Percentiles rank a stretch among this genome's conserved stretches.
phyloP scores from a whole-genome alignment of 1,284 basidiomycete genomes.

The Puccinia hordei region DNA sequence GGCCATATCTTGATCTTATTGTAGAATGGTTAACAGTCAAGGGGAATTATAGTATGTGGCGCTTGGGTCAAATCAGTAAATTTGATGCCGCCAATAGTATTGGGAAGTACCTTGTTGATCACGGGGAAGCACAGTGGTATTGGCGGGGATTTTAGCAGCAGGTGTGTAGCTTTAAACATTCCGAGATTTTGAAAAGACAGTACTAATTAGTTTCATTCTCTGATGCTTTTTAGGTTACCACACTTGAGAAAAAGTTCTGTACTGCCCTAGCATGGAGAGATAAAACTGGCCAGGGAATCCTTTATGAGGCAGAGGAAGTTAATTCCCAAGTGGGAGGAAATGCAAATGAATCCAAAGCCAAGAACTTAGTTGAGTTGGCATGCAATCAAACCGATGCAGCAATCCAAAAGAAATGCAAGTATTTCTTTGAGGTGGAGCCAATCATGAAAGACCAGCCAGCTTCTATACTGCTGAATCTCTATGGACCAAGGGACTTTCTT shows the following conservation, averaged over 20 bases:
- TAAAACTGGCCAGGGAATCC: slow-evolving; percentile 7
- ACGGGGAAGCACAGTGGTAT: not conserved
- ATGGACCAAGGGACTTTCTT: not conserved
- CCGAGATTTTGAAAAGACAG: not conserved
- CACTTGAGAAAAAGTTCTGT: not conserved
- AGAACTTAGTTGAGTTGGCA: not conserved
- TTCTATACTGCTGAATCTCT: not conserved
- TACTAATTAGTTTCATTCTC: too few relatives aligned
- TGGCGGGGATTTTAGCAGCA: slow-evolving; percentile 4
- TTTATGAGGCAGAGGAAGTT: not conserved
- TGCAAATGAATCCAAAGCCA: too few relatives aligned
- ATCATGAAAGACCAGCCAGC: not conserved
- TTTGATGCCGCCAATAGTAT: not conserved
- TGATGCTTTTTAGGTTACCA: not conserved
- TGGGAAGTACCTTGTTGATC: not conserved
- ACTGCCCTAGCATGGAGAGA: not conserved
- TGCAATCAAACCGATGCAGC: not conserved
- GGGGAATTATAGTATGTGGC: not conserved
- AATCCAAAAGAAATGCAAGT: slow-evolving; percentile 2
- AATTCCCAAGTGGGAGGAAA: not conserved
- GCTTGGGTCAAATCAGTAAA: not conserved
- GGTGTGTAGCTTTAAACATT: not conserved
- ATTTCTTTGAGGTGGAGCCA: not conserved
- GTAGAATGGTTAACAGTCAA: slow-evolving; percentile 5
- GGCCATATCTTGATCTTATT: not conserved